Percentiles rank a stretch among this genome's conserved stretches.
Evolutionary conservation across 345 rosid species (phyloP).

Genomic region (Physaria fendleri): DNA sequence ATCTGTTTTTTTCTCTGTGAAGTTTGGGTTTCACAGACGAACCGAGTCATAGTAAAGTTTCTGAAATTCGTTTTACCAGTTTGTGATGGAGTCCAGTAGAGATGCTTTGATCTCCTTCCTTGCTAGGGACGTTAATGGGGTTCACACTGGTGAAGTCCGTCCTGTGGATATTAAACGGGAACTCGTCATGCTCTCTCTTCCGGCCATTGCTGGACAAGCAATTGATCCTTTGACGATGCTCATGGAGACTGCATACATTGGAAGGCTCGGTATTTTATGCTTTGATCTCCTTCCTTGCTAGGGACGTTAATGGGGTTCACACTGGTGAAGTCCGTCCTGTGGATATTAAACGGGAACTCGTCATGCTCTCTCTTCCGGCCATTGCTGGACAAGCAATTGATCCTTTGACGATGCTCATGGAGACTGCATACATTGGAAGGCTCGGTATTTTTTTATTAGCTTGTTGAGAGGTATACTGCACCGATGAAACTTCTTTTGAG

Average conservation of each 20-base stretch:
- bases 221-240: conserved; percentile 77
- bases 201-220: conserved; percentile 89
- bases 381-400: conserved; percentile 89
- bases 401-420: conserved; percentile 80
- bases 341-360: conserved; percentile 60
- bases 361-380: conserved; percentile 83
- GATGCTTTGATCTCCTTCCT: conserved; percentile 6
- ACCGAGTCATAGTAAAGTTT: not conserved
- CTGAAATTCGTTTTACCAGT: not conserved
- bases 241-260: conserved; percentile 96
- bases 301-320: conserved; percentile 31
- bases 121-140: conserved; percentile 38
- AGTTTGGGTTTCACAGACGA: not conserved
- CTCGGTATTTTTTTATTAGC: conserved; percentile 41
- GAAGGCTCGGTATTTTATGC: conserved; percentile 60
- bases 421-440: conserved; percentile 94
- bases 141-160: conserved; percentile 23
- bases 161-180: conserved; percentile 49
- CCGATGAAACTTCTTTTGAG: not conserved
- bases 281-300: conserved; percentile 25
- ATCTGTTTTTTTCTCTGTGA: not conserved
- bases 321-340: conserved; percentile 25
- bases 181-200: conserved; percentile 75
- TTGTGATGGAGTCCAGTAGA: conserved; percentile 36
- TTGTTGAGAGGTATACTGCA: not conserved